Percentiles rank a stretch among this genome's conserved stretches.
phyloP scores from a whole-genome alignment of 345 rosid genomes.

The Acer saccharum region DNA sequence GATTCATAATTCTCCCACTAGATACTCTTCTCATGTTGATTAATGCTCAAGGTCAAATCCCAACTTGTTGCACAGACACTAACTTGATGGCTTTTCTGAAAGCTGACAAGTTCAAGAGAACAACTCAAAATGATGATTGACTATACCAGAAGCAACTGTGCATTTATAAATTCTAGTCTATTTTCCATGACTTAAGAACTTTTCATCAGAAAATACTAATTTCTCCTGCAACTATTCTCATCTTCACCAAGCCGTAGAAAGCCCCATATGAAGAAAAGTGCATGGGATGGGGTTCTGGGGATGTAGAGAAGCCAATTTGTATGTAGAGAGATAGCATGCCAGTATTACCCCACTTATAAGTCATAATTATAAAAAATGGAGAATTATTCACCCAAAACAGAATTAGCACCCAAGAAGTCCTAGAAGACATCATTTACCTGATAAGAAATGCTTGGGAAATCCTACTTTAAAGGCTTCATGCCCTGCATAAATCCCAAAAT shows the following conservation, averaged over 20 bases:
- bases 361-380: not conserved
- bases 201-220: not conserved
- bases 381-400: not conserved
- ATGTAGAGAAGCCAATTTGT: not conserved
- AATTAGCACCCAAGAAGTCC: constrained; percentile 10
- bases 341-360: not conserved
- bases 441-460: not conserved
- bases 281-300: not conserved
- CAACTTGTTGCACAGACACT: no score
- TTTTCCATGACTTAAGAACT: not conserved
- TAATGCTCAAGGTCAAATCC: not conserved
- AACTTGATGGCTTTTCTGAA: not conserved
- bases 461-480: constrained; percentile 79
- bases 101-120: constrained; percentile 1
- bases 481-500: constrained; percentile 48
- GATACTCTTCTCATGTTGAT: constrained; percentile 22
- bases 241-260: not conserved
- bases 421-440: not conserved
- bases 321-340: not conserved
- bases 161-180: not conserved
- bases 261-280: not conserved
- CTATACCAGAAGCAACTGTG: not conserved
- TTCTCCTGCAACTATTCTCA: not conserved
- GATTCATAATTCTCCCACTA: not conserved
- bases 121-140: constrained; percentile 1